These are phyloP conservation scores for Cnidoscolus chayamansa DNA, from an alignment of 441 rosid genomes.

Conservation along the genomic window DNA sequence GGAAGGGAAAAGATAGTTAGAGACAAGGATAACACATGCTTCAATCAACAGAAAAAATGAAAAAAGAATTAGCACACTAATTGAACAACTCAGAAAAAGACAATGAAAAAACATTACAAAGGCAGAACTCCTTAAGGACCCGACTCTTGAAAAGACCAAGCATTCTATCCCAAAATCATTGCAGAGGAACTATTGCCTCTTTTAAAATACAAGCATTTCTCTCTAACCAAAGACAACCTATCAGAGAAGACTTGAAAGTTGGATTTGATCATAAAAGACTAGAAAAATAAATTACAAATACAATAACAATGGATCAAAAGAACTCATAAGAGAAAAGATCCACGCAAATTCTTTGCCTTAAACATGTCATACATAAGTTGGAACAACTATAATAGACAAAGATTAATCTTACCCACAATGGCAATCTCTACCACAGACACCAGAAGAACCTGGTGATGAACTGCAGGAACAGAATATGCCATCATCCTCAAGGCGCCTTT, in stretches of 20 bases:
- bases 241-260: not conserved
- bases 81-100: not conserved
- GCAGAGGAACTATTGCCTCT: not conserved
- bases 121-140: not conserved
- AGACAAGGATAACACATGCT: not conserved
- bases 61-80: not conserved
- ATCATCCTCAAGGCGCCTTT: slow-evolving; percentile 74
- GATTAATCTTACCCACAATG: slow-evolving; percentile 80
- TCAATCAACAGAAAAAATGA: not conserved
- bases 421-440: slow-evolving; percentile 78
- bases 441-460: slow-evolving; percentile 57
- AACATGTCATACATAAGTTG: not conserved
- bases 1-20: not conserved
- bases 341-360: not conserved
- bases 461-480: slow-evolving; percentile 96
- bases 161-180: not conserved
- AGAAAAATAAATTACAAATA: not conserved
- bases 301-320: not conserved
- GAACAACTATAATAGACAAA: slow-evolving; percentile 13
- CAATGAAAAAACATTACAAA: not conserved
- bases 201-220: not conserved
- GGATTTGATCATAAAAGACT: not conserved
- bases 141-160: not conserved
- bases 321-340: not conserved
- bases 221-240: not conserved